Conservation (phyloP, 352 stramenopile genomes). For the Phytophthora ramorum region DNA sequence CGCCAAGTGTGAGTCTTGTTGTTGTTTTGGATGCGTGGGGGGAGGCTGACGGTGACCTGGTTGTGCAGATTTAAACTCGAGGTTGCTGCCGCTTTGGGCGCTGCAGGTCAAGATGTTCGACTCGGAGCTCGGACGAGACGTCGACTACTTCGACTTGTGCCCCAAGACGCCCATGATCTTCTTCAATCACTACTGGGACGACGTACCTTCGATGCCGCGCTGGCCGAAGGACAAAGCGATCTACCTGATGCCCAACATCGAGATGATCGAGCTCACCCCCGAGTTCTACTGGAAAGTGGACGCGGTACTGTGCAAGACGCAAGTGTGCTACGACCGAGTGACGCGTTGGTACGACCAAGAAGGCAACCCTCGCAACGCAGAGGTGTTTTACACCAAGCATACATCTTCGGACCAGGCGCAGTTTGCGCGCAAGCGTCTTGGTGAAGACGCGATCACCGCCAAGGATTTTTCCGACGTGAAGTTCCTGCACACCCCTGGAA, state of each 20-base stretch:
- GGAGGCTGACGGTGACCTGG: constrained; percentile 1
- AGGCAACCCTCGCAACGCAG: constrained; percentile 54
- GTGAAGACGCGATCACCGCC: constrained; percentile 19
- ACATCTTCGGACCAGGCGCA: constrained; percentile 60
- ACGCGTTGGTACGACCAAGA: constrained; percentile 64
- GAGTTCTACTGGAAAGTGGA: constrained; percentile 49
- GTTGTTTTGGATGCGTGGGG: neutral
- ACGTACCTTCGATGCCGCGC: constrained; percentile 20
- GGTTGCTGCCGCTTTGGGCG: constrained; percentile 56
- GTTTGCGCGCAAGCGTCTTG: constrained; percentile 33
- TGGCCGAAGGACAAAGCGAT: constrained; percentile 51
- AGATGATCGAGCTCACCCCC: constrained; percentile 60
- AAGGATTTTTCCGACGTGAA: constrained; percentile 47
- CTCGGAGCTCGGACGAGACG: constrained; percentile 14
- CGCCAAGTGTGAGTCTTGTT: constrained; percentile 54
- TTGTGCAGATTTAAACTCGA: constrained; percentile 43
- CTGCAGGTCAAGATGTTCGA: constrained; percentile 49
- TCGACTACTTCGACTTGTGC: constrained; percentile 65
- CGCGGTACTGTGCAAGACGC: constrained; percentile 58
- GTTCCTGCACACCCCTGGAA: constrained; percentile 45
- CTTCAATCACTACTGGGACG: constrained; percentile 71
- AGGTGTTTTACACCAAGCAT: constrained; percentile 67
- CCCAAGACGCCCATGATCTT: constrained; percentile 54
- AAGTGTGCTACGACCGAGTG: constrained; percentile 48
- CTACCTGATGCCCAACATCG: constrained; percentile 62